A percentile compares a stretch with the other conserved stretches of the same genome.
Evolutionary conservation across 108 stramenopile species (phyloP).

Genomic region (Bacterosira constricta): DNA sequence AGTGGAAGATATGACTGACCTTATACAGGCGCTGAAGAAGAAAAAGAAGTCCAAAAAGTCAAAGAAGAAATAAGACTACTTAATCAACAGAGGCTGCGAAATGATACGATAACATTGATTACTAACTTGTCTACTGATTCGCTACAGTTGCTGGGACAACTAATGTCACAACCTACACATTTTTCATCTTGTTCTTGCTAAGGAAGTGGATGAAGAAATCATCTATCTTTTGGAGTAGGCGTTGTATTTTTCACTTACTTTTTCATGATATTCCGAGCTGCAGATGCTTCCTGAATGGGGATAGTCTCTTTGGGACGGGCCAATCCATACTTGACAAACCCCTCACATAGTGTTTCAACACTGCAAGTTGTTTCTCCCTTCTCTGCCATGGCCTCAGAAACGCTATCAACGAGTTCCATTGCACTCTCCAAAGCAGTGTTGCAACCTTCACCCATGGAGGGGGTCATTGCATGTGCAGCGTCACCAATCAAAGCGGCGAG

Average conservation of each 20-base stretch:
- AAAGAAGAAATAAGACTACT: constrained; percentile 22
- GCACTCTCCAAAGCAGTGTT: constrained; percentile 40
- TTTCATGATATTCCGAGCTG: constrained; percentile 12
- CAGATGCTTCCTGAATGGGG: constrained; percentile 19
- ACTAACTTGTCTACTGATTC: too few relatives aligned
- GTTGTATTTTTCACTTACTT: not conserved
- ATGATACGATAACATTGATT: too few relatives aligned
- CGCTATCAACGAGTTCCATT: constrained; percentile 22
- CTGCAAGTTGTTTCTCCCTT: constrained; percentile 12
- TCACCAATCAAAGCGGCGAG: constrained; percentile 33
- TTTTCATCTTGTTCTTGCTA: too few relatives aligned
- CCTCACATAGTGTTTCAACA: constrained; percentile 15
- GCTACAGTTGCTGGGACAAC: too few relatives aligned
- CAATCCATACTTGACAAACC: constrained; percentile 29
- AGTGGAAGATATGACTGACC: not conserved
- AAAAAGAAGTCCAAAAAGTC: constrained; percentile 14
- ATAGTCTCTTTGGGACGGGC: constrained; percentile 7
- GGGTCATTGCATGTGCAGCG: constrained; percentile 45
- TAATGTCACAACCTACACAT: too few relatives aligned
- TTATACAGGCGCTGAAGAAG: constrained; percentile 5
- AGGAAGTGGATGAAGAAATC: too few relatives aligned
- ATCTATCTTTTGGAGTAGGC: too few relatives aligned
- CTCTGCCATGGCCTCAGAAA: constrained; percentile 7
- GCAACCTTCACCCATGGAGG: constrained; percentile 44
- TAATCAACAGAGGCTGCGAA: too few relatives aligned